A percentile compares a stretch with the other conserved stretches of the same genome.
Evolutionary conservation across 345 rosid genomes (phyloP).

Genomic region (Hibiscus trionum): DNA sequence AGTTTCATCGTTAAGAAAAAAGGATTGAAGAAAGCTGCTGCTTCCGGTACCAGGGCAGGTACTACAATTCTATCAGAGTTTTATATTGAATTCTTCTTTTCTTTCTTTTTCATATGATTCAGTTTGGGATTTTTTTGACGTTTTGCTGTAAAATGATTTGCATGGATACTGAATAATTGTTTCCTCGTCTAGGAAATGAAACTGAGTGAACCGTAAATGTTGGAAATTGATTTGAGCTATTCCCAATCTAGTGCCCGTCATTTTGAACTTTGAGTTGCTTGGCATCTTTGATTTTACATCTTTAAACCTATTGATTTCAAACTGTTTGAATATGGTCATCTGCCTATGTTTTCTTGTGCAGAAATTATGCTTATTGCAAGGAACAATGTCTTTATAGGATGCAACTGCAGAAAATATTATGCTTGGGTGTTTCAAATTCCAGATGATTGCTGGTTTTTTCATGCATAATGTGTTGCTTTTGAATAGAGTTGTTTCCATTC

Average conservation of each 20-base stretch:
- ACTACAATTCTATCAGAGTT: neutral
- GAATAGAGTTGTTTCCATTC: neutral
- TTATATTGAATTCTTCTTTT: neutral
- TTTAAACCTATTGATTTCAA: neutral
- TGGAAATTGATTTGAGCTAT: neutral
- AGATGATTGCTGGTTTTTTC: neutral
- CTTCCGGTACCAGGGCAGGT: conserved; percentile 79
- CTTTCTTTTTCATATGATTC: neutral
- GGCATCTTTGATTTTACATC: neutral
- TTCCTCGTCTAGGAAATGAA: neutral
- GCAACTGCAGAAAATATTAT: neutral
- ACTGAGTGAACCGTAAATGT: neutral
- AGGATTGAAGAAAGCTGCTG: conserved; percentile 68
- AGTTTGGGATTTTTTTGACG: neutral
- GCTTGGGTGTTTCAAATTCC: neutral
- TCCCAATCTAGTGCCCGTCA: neutral
- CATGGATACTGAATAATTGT: neutral
- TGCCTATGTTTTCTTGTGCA: neutral
- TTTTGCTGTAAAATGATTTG: neutral
- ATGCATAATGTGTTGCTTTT: neutral
- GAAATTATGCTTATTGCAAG: neutral
- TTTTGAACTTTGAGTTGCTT: neutral
- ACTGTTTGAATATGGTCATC: neutral
- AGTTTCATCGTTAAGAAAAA: conserved; percentile 89
- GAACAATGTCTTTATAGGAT: neutral